Evolutionary conservation across 345 rosid species (phyloP).

Genomic region (Mangifera indica): DNA sequence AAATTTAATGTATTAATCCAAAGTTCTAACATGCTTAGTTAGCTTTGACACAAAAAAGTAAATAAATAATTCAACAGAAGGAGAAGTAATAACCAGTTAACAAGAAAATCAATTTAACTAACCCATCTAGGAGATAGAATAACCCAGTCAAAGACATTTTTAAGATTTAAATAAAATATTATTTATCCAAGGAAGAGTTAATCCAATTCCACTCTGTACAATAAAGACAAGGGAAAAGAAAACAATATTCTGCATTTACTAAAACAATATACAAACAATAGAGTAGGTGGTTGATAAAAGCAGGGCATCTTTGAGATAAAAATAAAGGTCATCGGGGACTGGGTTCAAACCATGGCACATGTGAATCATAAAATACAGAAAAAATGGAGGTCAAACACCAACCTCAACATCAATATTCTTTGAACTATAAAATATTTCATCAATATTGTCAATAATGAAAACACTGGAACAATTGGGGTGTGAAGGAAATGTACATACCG

Average conservation of each 20-base stretch:
- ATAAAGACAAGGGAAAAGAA: background rate
- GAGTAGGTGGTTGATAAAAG: background rate
- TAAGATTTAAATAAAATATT: no score
- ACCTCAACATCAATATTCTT: background rate
- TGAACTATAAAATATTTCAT: background rate
- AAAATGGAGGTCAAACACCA: background rate
- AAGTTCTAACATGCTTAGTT: background rate
- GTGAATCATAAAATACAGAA: background rate
- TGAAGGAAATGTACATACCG: conserved; percentile 42
- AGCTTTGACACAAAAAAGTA: background rate
- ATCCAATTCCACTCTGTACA: background rate
- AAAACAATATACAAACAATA: background rate
- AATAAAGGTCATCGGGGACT: background rate
- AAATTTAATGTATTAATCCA: background rate
- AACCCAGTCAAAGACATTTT: background rate
- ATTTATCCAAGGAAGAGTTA: background rate
- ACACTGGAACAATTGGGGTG: background rate
- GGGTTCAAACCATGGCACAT: background rate
- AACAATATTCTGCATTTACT: background rate
- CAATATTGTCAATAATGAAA: background rate
- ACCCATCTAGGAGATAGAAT: background rate
- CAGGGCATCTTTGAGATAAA: background rate
- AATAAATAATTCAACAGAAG: background rate
- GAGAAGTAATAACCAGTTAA: background rate
- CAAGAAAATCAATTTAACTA: no score